These are phyloP conservation scores for Wallacemonas sp. DNA, from an alignment of 208 protist species.

Conservation along the genomic window DNA sequence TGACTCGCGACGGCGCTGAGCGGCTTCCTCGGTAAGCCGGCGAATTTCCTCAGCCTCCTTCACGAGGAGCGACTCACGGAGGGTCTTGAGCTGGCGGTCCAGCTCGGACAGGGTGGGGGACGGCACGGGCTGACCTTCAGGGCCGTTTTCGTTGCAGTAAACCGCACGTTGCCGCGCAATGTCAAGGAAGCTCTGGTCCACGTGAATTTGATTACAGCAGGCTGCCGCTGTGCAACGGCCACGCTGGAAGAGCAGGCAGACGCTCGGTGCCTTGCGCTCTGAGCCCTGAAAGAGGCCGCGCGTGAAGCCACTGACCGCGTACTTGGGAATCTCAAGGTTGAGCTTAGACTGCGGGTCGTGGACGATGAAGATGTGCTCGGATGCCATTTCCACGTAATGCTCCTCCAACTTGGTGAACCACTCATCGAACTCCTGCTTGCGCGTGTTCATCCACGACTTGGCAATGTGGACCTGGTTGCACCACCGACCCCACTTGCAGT, in stretches of 20 bases:
- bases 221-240: conserved; percentile 73
- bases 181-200: conserved; percentile 56
- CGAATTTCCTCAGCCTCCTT: conserved; percentile 22
- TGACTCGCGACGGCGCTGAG: conserved; percentile 18
- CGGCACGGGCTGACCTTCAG: conserved; percentile 9
- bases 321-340: conserved; percentile 64
- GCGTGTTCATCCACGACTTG: conserved; percentile 64
- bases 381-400: conserved; percentile 44
- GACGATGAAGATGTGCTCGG: conserved; percentile 64
- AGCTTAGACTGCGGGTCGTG: conserved; percentile 78
- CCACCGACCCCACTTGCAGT: conserved; percentile 87
- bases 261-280: conserved; percentile 66
- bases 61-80: conserved; percentile 25
- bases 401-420: conserved; percentile 73
- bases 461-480: conserved; percentile 89
- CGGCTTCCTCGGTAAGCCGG: neutral
- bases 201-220: conserved; percentile 90
- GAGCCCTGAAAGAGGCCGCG: conserved; percentile 84
- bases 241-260: conserved; percentile 85
- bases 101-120: conserved; percentile 10
- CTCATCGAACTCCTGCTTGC: conserved; percentile 66
- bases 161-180: conserved; percentile 20
- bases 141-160: neutral
- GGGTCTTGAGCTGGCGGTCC: conserved; percentile 25
- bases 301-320: conserved; percentile 65